Base-by-base conservation (phyloP, 2,329 filamentous ascomycete species). In the Pseudohalonectria lignicola region DNA sequence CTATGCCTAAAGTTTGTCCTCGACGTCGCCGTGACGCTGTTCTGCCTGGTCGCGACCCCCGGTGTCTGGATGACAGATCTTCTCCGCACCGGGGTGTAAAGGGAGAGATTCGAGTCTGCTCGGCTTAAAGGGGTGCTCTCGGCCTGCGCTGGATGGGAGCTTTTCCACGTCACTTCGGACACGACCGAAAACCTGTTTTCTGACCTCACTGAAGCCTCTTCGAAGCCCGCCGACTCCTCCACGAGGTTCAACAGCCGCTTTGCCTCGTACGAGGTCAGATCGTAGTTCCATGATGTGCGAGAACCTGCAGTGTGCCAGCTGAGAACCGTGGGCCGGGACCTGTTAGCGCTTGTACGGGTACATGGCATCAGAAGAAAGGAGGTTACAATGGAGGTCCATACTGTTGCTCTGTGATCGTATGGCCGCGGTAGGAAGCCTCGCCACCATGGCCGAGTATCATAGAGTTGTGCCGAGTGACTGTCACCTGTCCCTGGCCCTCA, bases 31-130 rank as follows among this genome's bases (percentile, higher is more conserved):
- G 41, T 47, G 42, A 43, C 44, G 43, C 45, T 55, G 41, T 42
- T 40, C 30, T 39, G 47, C 8, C 66, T 61, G 7, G 69, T 72
- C 7, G 69, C 69, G 17, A 72, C 56, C 10, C 69, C 69, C 1
- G 69, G 68, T 0, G 60, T 67, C 41, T 65, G 66, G 11, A 67
- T 55, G 26, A 70, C 47, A 3, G 68, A 71, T 9, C 66, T 61
- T 30, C 67, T 59, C 15, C 68, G 61, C 40, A 66, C 58, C 5
- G 67, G 66, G 20, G 63, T 62, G 44, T 65, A 69, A 10, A 69
- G 46, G 4, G 66, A 64, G 3, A 62, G 42, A 20, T 74, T 69
- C 6, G 71, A 73, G 40, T 61, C 61, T n/a, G 59, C 53, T 11
- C 62, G 56, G 11, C 54, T 51, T 8, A 68, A 52, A 2, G 51